These are phyloP conservation scores for Aspergillus costaricaensis DNA, from an alignment of 2,329 filamentous ascomycete species.

Conservation along the genomic window DNA sequence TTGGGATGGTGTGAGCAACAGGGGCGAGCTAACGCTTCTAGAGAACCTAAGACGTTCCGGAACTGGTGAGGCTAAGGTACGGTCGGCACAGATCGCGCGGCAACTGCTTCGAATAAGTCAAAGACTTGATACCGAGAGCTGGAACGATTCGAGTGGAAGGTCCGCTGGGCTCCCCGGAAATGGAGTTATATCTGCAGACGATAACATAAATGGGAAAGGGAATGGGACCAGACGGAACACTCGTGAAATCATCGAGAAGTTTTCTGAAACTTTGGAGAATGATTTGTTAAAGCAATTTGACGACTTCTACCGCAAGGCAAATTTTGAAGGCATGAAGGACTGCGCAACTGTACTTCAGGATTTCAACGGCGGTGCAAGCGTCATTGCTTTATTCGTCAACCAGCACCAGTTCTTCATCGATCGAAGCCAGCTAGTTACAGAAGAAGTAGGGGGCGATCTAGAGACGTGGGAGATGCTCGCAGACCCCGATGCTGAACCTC, in stretches of 20 bases:
- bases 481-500: slow-evolving; percentile 89
- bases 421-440: slow-evolving; percentile 83
- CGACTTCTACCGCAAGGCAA: slow-evolving; percentile 90
- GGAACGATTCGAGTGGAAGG: slow-evolving; percentile 55
- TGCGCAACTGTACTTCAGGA: slow-evolving; percentile 92
- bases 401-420: slow-evolving; percentile 99
- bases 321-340: slow-evolving; percentile 97
- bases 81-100: slow-evolving; percentile 88
- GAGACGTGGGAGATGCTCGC: slow-evolving; percentile 87
- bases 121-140: slow-evolving; percentile 76
- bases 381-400: slow-evolving; percentile 95
- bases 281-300: slow-evolving; percentile 96
- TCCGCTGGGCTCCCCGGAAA: slow-evolving; percentile 54
- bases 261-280: slow-evolving; percentile 92
- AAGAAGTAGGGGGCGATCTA: slow-evolving; percentile 67
- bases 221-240: slow-evolving; percentile 60
- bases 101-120: slow-evolving; percentile 94
- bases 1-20: slow-evolving; percentile 93
- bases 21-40: slow-evolving; percentile 80
- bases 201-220: slow-evolving; percentile 53
- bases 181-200: slow-evolving; percentile 37
- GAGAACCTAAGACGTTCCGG: slow-evolving; percentile 86
- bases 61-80: slow-evolving; percentile 86
- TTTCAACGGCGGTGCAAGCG: slow-evolving; percentile 93
- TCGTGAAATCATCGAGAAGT: slow-evolving; percentile 91